phyloP scores from a whole-genome alignment of 106 monocot genomes.

The Allium sativum region DNA sequence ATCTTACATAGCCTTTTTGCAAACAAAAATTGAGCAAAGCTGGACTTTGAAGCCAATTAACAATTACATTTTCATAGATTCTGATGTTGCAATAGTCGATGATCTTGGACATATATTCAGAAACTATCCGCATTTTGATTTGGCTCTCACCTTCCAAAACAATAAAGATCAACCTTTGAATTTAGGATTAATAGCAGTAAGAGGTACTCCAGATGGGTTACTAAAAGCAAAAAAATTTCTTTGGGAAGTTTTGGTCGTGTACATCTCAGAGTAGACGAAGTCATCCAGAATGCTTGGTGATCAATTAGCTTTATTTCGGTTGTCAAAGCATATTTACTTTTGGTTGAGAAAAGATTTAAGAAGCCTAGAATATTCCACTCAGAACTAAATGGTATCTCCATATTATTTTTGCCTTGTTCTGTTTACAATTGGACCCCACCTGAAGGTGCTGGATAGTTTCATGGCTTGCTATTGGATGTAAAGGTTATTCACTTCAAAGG shows the following conservation, averaged over 20 bases:
- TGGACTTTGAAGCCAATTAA: slow-evolving; percentile 17
- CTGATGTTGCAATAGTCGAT: slow-evolving; percentile 85
- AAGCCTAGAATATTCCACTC: slow-evolving; percentile 42
- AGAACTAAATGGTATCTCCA: slow-evolving; percentile 38
- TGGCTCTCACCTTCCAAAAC: slow-evolving; percentile 91
- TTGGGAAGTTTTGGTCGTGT: slow-evolving; percentile 60
- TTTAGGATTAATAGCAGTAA: slow-evolving; percentile 97
- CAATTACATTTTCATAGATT: slow-evolving; percentile 83
- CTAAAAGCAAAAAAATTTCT: slow-evolving; percentile 63
- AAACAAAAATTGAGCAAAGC: slow-evolving; percentile 29
- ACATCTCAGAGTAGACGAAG: slow-evolving; percentile 58
- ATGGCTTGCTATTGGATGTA: slow-evolving; percentile 93
- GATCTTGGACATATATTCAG: slow-evolving; percentile 75
- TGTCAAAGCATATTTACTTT: slow-evolving; percentile 52
- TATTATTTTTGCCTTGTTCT: slow-evolving; percentile 86
- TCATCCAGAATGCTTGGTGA: slow-evolving; percentile 95
- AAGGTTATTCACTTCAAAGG: too few species aligned
- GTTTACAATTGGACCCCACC: slow-evolving; percentile 98
- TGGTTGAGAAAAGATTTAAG: slow-evolving; percentile 34
- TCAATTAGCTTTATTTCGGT: slow-evolving; percentile 76
- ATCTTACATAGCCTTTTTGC: slow-evolving; percentile 85
- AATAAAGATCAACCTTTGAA: slow-evolving; percentile 92
- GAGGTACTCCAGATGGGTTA: slow-evolving; percentile 72
- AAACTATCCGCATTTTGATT: slow-evolving; percentile 60
- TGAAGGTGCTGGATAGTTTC: slow-evolving; percentile 98